These are phyloP conservation scores for Boletus huronensis DNA, from an alignment of 768 basidiomycete genomes.

Conservation along the genomic window DNA sequence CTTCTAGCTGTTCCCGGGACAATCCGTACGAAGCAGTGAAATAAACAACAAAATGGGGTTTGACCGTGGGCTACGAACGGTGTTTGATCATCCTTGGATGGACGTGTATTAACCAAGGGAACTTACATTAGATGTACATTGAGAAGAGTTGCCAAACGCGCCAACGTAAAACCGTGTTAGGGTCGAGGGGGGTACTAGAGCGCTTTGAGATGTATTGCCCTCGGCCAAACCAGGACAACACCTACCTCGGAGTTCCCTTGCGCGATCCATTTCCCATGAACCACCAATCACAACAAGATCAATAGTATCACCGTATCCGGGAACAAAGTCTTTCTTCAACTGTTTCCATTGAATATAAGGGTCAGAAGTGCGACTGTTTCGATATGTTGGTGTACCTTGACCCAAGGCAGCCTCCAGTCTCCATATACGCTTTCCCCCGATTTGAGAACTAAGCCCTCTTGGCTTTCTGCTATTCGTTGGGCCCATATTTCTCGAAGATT, in stretches of 20 bases:
- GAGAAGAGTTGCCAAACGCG: conserved; percentile 49
- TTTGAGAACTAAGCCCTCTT: conserved; percentile 80
- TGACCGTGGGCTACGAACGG: conserved; percentile 35
- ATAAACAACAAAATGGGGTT: conserved; percentile 67
- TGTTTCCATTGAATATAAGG: conserved; percentile 14
- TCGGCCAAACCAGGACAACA: not conserved
- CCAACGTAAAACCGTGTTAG: conserved; percentile 84
- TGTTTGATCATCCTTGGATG: not conserved
- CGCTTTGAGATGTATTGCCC: not conserved
- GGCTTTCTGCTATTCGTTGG: conserved; percentile 43
- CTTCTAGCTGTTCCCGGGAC: conserved; percentile 61
- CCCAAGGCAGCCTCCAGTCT: conserved; percentile 66
- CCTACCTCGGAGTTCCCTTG: conserved; percentile 69
- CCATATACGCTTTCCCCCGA: conserved; percentile 66
- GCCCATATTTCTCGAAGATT: conserved; percentile 48
- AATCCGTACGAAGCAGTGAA: conserved; percentile 79
- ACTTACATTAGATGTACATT: conserved; percentile 40
- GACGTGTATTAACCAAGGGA: not conserved
- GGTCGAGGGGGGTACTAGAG: conserved; percentile 61
- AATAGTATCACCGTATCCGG: conserved; percentile 74
- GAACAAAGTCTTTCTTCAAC: conserved; percentile 86
- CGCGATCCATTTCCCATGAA: conserved; percentile 77
- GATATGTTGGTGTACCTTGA: conserved; percentile 49
- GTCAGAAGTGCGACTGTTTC: conserved; percentile 14
- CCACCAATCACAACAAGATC: conserved; percentile 79